Base-by-base conservation (phyloP, 441 rosid species). In the Erysimum cheiri region DNA sequence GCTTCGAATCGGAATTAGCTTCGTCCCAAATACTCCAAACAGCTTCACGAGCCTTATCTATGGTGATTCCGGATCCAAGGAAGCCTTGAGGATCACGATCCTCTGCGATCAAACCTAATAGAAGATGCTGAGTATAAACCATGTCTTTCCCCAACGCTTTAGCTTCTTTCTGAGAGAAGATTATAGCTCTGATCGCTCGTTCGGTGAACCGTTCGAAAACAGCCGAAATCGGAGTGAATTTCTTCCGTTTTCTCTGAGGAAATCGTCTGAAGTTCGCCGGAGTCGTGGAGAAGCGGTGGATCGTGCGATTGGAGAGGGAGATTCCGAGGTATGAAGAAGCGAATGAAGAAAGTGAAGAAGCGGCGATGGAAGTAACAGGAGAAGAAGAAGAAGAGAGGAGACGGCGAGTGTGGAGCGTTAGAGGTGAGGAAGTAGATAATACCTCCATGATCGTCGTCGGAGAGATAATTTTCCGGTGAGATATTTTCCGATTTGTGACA, bases 181-280 rank as follows among this genome's bases (percentile, higher is more conserved):
- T 80, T 36, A 89, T 87, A 11, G 85, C 87, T 70, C 90, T 89
- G 59, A 93, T 77, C 9, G 98, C 92, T n/a, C 89, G 75, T 74
- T 93, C 97, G 1, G 96, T 88, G 73, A 93, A 93, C 49, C 93
- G 72, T 83, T 93, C 94, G 78, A 93, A 93, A 40, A 84, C 96
- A 0, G 96, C 91, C 29, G 88, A 84, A 52, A 90, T 77, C 53
- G 80, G 86, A 2, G 76, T 50, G 66, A 78, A 46, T 83, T 73
- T 88, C 70, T 81, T 82, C 4, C 83, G 81, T 79, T 73, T 84
- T 56, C 50, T 29, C 1, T 3, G 39, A 0, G 64, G 72, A 32
- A 59, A 60, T 8, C 79, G 60, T 8, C 76, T 22, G 54, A 54
- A 76, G 31, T 52, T 76, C 1, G 59, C 0, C 12, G 80, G 72